Conservation (phyloP, 257 asterid species). For the Buddleja alternifolia region DNA sequence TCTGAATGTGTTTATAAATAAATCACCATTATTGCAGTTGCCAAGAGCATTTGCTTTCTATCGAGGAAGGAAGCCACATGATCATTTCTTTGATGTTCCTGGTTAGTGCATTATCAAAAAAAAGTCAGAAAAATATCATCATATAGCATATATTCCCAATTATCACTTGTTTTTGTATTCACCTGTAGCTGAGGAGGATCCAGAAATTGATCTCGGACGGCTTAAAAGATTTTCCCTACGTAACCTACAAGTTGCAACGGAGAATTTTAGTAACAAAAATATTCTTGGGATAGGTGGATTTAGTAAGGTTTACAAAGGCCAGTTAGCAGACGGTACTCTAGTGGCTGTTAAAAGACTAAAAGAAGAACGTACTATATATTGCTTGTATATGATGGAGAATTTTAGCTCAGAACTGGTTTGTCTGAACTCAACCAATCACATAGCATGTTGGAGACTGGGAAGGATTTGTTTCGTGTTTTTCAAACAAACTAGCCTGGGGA, state of each 20-base stretch:
- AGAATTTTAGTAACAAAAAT: conserved; percentile 67
- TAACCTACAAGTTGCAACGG: conserved; percentile 83
- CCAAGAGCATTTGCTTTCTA: conserved; percentile 75
- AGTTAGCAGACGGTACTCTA: conserved; percentile 78
- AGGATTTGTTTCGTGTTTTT: too few relatives aligned
- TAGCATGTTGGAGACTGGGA: too few relatives aligned
- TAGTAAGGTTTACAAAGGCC: conserved; percentile 92
- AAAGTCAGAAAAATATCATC: conserved; percentile 5
- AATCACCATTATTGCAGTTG: conserved; percentile 50
- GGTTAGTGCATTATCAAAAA: conserved; percentile 50
- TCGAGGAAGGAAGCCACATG: conserved; percentile 78
- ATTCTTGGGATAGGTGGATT: conserved; percentile 89
- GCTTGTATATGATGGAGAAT: too few relatives aligned
- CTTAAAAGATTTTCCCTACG: conserved; percentile 84
- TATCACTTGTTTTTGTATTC: conserved; percentile 18
- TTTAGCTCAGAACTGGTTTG: too few relatives aligned
- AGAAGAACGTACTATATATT: conserved; percentile 51
- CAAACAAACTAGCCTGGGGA: too few relatives aligned
- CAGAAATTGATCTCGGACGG: conserved; percentile 91
- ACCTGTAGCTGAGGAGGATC: conserved; percentile 89
- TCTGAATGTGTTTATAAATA: conserved; percentile 20
- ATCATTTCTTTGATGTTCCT: conserved; percentile 90
- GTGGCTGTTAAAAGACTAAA: conserved; percentile 91
- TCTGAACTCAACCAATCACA: too few relatives aligned
- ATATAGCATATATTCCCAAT: background rate